phyloP scores from a whole-genome alignment of 169 alveolate species.

The Plasmodium ovale region DNA sequence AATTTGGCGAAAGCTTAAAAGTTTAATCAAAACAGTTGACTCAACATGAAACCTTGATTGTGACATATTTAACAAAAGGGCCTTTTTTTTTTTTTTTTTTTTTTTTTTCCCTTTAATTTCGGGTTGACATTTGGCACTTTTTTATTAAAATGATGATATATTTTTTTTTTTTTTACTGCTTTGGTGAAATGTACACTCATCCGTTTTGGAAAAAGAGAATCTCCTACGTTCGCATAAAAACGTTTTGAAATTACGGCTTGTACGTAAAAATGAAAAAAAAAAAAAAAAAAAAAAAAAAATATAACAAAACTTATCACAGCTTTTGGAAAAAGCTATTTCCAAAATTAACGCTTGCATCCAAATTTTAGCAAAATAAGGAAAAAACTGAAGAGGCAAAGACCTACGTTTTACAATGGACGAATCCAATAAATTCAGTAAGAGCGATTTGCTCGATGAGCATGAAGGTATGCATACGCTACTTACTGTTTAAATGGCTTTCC shows the following conservation, averaged over 20 bases:
- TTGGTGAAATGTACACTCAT: background rate
- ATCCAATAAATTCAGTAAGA: slow-evolving; percentile 1
- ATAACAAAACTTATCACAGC: background rate
- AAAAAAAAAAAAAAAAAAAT: slow-evolving; percentile 18
- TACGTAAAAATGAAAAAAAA: slow-evolving; percentile 3
- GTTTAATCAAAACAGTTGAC: too few relatives aligned
- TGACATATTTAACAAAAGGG: background rate
- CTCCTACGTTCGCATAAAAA: background rate
- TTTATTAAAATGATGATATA: background rate
- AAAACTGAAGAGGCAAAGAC: too few relatives aligned
- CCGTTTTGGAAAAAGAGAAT: background rate
- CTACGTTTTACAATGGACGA: slow-evolving; percentile 32
- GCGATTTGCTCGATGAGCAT: slow-evolving; percentile 55
- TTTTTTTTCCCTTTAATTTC: too few relatives aligned
- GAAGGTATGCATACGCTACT: slow-evolving; percentile 49
- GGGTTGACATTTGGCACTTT: background rate
- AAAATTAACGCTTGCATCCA: too few relatives aligned
- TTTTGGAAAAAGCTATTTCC: too few relatives aligned
- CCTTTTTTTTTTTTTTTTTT: too few relatives aligned
- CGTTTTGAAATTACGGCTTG: background rate
- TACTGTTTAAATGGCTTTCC: too few relatives aligned
- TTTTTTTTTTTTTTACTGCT: background rate
- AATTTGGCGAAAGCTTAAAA: background rate
- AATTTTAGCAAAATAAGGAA: too few relatives aligned
- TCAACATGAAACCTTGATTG: background rate